phyloP scores from a whole-genome alignment of 177 flowering plant genomes.

The Vitis hybrid region DNA sequence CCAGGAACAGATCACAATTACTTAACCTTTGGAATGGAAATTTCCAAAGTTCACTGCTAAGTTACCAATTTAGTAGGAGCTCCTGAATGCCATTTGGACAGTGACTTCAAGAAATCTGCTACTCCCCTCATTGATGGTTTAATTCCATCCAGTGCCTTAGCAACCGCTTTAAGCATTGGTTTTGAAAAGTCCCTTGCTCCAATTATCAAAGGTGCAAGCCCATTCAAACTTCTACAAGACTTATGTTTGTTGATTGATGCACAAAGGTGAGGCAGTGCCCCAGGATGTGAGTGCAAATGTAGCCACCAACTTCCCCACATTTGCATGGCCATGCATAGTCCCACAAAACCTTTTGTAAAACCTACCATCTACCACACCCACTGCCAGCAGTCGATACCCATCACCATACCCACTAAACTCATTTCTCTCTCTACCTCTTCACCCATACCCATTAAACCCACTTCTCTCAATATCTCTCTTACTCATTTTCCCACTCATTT shows the following conservation, averaged over 20 bases:
- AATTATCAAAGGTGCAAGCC: slow-evolving; percentile 31
- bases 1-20: slow-evolving; percentile 19
- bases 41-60: slow-evolving; percentile 12
- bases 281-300: too few species aligned
- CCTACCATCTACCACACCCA: too few species aligned
- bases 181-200: slow-evolving; percentile 21
- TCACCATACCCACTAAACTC: too few species aligned
- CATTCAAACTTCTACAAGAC: slow-evolving; percentile 55
- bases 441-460: too few species aligned
- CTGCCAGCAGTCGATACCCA: too few species aligned
- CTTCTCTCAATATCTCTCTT: too few species aligned
- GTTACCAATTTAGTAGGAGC: slow-evolving; percentile 15
- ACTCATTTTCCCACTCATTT: too few species aligned
- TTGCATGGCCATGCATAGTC: too few species aligned
- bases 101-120: slow-evolving; percentile 9
- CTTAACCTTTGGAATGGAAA: slow-evolving; percentile 9
- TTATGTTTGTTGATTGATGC: slow-evolving; percentile 6
- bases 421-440: too few species aligned
- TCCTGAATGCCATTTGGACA: slow-evolving; percentile 15
- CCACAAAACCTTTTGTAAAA: too few species aligned
- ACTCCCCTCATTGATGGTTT: slow-evolving; percentile 11
- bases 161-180: slow-evolving; percentile 13
- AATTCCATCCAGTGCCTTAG: slow-evolving; percentile 14
- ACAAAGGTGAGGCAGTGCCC: too few species aligned
- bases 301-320: too few species aligned